Percentiles rank a stretch among this genome's conserved stretches.
phyloP scores from a whole-genome alignment of 176 grass and related monocot species.

The Areca catechu region DNA sequence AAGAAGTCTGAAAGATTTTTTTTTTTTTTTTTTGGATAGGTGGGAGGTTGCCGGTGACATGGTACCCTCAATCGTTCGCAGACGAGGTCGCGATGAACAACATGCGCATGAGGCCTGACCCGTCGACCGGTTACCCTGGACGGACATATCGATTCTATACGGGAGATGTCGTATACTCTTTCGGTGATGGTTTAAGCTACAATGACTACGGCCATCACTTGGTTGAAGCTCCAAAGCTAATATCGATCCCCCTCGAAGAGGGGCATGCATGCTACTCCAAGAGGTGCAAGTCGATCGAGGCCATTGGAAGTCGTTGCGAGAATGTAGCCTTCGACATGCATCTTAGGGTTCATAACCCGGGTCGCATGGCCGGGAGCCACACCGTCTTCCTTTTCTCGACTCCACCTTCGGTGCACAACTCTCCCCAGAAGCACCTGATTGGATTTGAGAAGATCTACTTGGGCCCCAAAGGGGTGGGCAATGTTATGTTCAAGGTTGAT shows the following conservation, averaged over 20 bases:
- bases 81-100: conserved; percentile 58
- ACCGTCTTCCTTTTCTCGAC: conserved; percentile 79
- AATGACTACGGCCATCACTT: conserved; percentile 43
- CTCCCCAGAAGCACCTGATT: conserved; percentile 72
- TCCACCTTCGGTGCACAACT: conserved; percentile 63
- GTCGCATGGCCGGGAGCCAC: conserved; percentile 40
- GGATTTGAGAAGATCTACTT: conserved; percentile 72
- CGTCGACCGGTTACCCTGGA: conserved; percentile 49
- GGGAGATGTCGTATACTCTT: conserved; percentile 55
- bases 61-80: conserved; percentile 64
- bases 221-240: conserved; percentile 39
- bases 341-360: conserved; percentile 46
- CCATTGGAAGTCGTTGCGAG: conserved; percentile 43
- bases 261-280: conserved; percentile 46
- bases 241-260: conserved; percentile 52
- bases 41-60: conserved; percentile 86
- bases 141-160: conserved; percentile 96
- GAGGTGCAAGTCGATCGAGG: conserved; percentile 51
- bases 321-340: conserved; percentile 40
- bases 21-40: too few species aligned
- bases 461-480: conserved; percentile 27
- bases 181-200: conserved; percentile 96
- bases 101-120: conserved; percentile 83
- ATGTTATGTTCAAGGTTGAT: conserved; percentile 68
- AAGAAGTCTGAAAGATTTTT: too few species aligned